Evolutionary conservation across 169 alveolate species (phyloP), one percentile per base, ranked within the genome.

Genomic region (Cryptosporidium felis): DNA sequence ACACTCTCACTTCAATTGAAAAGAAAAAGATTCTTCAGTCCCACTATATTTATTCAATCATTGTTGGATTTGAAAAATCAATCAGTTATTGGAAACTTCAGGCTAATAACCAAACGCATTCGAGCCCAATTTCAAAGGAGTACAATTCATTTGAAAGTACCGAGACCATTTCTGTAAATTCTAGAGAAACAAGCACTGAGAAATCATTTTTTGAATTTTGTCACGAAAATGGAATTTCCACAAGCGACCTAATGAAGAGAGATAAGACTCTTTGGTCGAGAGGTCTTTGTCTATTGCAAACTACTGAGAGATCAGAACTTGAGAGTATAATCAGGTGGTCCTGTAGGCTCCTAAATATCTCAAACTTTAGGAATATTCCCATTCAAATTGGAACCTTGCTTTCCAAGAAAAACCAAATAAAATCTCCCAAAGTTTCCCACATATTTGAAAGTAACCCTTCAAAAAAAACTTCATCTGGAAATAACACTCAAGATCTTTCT

Each of bases 211-310:
- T 65, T 46, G 61, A 46, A 45, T 65, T 44, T 46, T 65, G 81
- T n/a, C 81, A 65, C n/a, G 62, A 65, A 5, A 65, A 65, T 16
- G 49, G 49, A 32, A 65, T 74, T 8, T 49, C 85, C 23, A 26
- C 85, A 34, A 74, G 85, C 16, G 85, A 74, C 10, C 38, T 74
- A 34, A 74, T 74, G 85, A 74, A 74, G 41, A 74, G 85, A 56
- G 85, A 74, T 32, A 74, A 74, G 40, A 18, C 32, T 5, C 59
- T 74, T 18, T 74, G 85, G 85, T 40, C 53, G 6, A 74, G 67
- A 32, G 85, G 85, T 34, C 67, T 74, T 32, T 74, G 56, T 74
- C 12, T 74, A 34, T 21, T 74, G 41, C 85, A 74, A 23, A 30
- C 36, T 41, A 56, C 67, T 21, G 85, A 74, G 5, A 53, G 59